phyloP scores from a whole-genome alignment of 192 early-diverging fungal species.

The Coemansia sp. region DNA sequence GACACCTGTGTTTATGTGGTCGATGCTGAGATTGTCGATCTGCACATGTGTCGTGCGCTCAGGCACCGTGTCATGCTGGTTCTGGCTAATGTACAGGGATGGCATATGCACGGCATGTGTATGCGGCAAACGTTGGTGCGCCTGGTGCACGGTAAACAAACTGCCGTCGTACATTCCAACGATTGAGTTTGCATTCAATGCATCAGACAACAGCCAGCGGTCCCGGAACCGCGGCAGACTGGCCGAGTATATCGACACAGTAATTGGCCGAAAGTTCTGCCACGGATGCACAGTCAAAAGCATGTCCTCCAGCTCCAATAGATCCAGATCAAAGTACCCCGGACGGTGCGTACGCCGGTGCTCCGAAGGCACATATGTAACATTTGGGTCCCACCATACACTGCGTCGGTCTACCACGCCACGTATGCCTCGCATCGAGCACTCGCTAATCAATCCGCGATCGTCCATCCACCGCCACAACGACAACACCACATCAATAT shows the following conservation, averaged over 20 bases:
- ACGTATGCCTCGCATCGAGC: conserved; percentile 79
- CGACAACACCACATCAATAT: conserved; percentile 79
- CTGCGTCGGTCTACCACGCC: conserved; percentile 82
- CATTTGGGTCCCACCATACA: conserved; percentile 71
- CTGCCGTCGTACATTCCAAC: conserved; percentile 94
- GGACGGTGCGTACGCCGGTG: conserved; percentile 61
- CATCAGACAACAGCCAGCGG: conserved; percentile 91
- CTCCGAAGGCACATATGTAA: conserved; percentile 59
- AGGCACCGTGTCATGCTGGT: not conserved
- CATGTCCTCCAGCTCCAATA: conserved; percentile 80
- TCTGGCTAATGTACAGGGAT: not conserved
- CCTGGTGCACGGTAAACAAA: conserved; percentile 86
- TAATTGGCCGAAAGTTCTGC: conserved; percentile 82
- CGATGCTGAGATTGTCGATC: conserved; percentile 86
- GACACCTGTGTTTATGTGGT: conserved; percentile 82
- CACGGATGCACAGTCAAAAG: conserved; percentile 73
- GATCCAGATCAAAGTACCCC: conserved; percentile 82
- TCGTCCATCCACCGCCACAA: conserved; percentile 90
- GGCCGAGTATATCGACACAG: conserved; percentile 83
- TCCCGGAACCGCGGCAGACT: conserved; percentile 78
- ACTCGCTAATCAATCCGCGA: conserved; percentile 76
- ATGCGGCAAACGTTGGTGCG: conserved; percentile 58
- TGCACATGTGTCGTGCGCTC: conserved; percentile 63
- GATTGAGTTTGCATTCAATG: conserved; percentile 81
- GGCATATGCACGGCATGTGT: not conserved